Evolutionary conservation across 208 protist species (phyloP).

Genomic region (Vickermania spadyakhi): DNA sequence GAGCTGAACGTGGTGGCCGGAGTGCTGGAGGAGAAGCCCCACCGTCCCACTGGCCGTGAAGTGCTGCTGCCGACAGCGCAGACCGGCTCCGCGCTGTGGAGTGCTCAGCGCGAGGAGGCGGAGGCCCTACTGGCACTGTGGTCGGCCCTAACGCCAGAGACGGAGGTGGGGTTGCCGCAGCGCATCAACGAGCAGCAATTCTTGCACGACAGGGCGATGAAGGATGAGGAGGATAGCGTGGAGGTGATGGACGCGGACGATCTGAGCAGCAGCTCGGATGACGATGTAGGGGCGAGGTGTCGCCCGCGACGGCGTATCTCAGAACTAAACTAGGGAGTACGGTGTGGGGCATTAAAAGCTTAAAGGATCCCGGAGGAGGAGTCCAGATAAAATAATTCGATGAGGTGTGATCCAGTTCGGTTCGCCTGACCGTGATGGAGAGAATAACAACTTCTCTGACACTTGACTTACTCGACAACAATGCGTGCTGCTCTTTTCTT

Average conservation of each 20-base stretch:
- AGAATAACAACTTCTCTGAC: no score
- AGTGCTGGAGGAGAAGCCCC: conserved; percentile 46
- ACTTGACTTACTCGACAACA: no score
- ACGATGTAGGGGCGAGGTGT: neutral
- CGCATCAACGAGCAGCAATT: neutral
- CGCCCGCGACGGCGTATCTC: conserved; percentile 1
- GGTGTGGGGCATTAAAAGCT: neutral
- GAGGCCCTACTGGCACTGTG: conserved; percentile 70
- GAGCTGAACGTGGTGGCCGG: conserved; percentile 78
- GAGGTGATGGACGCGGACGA: conserved; percentile 3
- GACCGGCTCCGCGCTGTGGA: conserved; percentile 36
- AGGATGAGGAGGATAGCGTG: neutral
- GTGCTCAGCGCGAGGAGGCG: conserved; percentile 42
- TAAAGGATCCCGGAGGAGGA: no score
- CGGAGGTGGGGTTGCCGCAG: neutral
- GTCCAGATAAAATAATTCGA: no score
- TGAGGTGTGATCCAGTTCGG: no score
- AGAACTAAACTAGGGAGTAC: conserved; percentile 1
- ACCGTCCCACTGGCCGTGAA: conserved; percentile 5
- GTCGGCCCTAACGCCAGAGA: conserved; percentile 28
- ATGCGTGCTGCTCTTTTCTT: no score
- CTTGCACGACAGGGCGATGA: neutral
- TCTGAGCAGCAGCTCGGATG: neutral
- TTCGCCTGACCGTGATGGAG: no score
- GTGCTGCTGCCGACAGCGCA: conserved; percentile 54